Percentiles rank a stretch among this genome's conserved stretches.
Evolutionary conservation across 257 asterid species (phyloP).

Genomic region (Rehmannia glutinosa): DNA sequence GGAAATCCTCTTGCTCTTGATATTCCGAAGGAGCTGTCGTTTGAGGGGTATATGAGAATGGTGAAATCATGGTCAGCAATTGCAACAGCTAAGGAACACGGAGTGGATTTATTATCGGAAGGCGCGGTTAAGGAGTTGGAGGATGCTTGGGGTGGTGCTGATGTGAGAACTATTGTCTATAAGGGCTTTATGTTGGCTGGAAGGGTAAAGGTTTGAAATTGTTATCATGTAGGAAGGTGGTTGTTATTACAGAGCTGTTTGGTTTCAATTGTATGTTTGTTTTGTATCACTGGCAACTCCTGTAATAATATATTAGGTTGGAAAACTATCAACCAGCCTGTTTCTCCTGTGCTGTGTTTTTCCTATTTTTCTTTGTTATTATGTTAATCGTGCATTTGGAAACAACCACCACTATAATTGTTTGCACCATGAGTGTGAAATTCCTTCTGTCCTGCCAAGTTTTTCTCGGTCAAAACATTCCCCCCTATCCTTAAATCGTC

Average conservation of each 20-base stretch:
- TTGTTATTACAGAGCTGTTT: no score
- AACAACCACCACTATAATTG: no score
- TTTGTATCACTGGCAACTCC: background rate
- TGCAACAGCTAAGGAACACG: slow-evolving; percentile 24
- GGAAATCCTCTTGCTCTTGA: slow-evolving; percentile 22
- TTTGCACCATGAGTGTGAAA: no score
- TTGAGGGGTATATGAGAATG: slow-evolving; percentile 21
- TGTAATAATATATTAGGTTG: no score
- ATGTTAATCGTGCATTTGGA: no score
- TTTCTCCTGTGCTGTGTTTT: no score
- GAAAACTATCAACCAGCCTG: no score
- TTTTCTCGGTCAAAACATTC: no score
- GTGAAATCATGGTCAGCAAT: slow-evolving; percentile 29
- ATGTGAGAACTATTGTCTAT: slow-evolving; percentile 11
- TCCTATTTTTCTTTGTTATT: background rate
- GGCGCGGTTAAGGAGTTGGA: slow-evolving; percentile 21
- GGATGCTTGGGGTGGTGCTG: slow-evolving; percentile 37
- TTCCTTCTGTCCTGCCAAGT: no score
- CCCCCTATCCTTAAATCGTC: no score
- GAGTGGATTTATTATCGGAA: slow-evolving; percentile 27
- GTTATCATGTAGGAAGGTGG: background rate
- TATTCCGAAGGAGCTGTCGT: slow-evolving; percentile 19
- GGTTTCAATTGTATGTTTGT: background rate
- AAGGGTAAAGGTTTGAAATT: slow-evolving; percentile 12
- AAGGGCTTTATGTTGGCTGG: slow-evolving; percentile 26